phyloP scores from a whole-genome alignment of 2,329 filamentous ascomycete genomes.

The Pezicula radicicola region DNA sequence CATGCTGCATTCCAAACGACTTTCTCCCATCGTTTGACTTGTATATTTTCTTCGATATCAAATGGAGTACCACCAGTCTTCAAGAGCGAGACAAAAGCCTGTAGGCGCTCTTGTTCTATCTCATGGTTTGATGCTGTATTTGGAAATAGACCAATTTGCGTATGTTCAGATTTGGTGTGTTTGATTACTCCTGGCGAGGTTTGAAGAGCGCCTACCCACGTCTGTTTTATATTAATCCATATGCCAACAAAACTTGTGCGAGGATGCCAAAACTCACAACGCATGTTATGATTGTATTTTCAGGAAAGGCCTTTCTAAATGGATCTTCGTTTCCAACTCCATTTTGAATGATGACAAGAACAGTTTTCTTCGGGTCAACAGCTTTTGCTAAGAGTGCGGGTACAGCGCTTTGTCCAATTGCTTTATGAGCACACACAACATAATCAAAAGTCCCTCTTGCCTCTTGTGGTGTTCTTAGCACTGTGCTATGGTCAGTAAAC shows the following conservation, averaged over 20 bases:
- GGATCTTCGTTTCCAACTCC: constrained; percentile 58
- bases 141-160: constrained; percentile 51
- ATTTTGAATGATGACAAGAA: constrained; percentile 59
- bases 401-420: constrained; percentile 37
- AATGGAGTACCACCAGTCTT: constrained; percentile 40
- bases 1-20: constrained; percentile 58
- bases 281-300: constrained; percentile 50
- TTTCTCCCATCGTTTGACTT: constrained; percentile 57
- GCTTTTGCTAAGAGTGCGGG: constrained; percentile 31
- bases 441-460: constrained; percentile 49
- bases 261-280: constrained; percentile 38
- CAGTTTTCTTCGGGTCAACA: constrained; percentile 38
- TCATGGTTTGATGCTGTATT: constrained; percentile 28
- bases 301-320: constrained; percentile 45
- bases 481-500: constrained; percentile 18
- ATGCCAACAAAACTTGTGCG: neutral
- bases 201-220: constrained; percentile 52
- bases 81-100: constrained; percentile 38
- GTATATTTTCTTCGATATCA: constrained; percentile 49
- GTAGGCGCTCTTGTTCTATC: constrained; percentile 34
- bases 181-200: constrained; percentile 43
- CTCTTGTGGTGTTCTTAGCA: constrained; percentile 44
- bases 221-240: constrained; percentile 24
- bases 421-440: constrained; percentile 54
- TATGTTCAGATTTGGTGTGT: constrained; percentile 50